These are phyloP conservation scores for Pythium biforme DNA, from an alignment of 352 stramenopile genomes.

Conservation along the genomic window DNA sequence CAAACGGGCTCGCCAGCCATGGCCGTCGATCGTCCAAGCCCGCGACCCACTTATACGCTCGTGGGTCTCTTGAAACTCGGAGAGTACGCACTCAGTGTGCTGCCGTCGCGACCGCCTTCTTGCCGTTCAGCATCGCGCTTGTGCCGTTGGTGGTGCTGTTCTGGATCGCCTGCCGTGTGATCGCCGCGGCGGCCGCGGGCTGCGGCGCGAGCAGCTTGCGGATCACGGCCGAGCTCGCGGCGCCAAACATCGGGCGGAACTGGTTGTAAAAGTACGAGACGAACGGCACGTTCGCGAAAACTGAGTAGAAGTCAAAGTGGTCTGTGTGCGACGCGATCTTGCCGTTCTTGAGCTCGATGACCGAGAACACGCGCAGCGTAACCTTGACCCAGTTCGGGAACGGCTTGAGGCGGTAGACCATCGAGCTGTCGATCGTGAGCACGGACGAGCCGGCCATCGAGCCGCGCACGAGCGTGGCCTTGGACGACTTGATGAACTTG, in stretches of 20 bases:
- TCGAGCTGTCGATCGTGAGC: slow-evolving; percentile 80
- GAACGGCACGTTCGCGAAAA: slow-evolving; percentile 76
- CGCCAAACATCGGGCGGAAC: slow-evolving; percentile 72
- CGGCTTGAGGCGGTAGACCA: slow-evolving; percentile 71
- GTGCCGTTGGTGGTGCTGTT: slow-evolving; percentile 14
- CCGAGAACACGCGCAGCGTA: slow-evolving; percentile 73
- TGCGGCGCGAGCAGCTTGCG: slow-evolving; percentile 51
- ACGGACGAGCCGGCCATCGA: slow-evolving; percentile 79
- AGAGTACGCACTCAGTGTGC: slow-evolving; percentile 2
- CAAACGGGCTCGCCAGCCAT: neutral
- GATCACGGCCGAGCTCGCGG: slow-evolving; percentile 66
- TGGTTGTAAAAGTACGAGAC: slow-evolving; percentile 80
- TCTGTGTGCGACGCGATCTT: slow-evolving; percentile 81
- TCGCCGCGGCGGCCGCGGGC: slow-evolving; percentile 8
- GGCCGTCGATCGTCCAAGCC: neutral
- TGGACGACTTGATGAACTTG: slow-evolving; percentile 75
- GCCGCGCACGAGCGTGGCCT: slow-evolving; percentile 75
- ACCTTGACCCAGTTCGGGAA: slow-evolving; percentile 75
- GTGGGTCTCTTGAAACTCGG: neutral
- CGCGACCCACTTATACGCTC: neutral
- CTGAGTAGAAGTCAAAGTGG: slow-evolving; percentile 83
- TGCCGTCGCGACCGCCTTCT: slow-evolving; percentile 14
- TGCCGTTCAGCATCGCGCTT: slow-evolving; percentile 14
- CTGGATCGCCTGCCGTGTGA: slow-evolving; percentile 14
- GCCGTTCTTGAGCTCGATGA: slow-evolving; percentile 81